phyloP scores from a whole-genome alignment of 148 eudicot genomes.

The Arctostaphylos glauca region DNA sequence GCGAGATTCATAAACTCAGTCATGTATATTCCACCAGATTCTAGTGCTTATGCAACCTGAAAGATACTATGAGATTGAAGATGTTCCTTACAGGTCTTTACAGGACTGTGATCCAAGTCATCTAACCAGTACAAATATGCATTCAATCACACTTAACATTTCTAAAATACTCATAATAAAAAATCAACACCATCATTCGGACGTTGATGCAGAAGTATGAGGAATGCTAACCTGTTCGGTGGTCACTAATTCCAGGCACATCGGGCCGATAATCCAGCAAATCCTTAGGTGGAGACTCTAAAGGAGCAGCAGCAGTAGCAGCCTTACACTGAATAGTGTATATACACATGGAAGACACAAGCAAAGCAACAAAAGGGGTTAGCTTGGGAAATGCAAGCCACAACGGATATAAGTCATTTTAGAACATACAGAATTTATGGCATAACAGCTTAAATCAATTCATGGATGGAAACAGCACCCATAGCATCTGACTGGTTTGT shows the following conservation, averaged over 20 bases:
- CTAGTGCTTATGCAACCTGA: not conserved
- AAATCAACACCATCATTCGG: not conserved
- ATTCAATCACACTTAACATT: not conserved
- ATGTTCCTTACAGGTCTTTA: not conserved
- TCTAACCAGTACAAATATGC: not conserved
- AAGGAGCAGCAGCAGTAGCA: constrained; percentile 32
- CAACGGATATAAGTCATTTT: not conserved
- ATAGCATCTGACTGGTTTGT: not conserved
- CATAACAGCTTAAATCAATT: not conserved
- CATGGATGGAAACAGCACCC: not conserved
- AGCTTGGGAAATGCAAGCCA: not conserved
- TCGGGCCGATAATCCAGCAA: constrained; percentile 42
- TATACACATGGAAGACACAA: not conserved
- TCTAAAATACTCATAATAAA: not conserved
- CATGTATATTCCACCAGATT: not conserved
- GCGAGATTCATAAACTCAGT: not conserved
- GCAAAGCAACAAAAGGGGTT: not conserved
- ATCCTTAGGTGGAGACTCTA: constrained; percentile 30
- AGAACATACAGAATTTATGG: not conserved
- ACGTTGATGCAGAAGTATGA: not conserved
- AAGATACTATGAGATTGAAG: not conserved
- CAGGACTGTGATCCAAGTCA: not conserved
- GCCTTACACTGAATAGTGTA: constrained; percentile 35
- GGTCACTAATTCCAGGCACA: constrained; percentile 60
- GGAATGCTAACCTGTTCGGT: constrained; percentile 54